Conservation (phyloP, 2,329 filamentous ascomycete genomes). For the Venturia aucupariae region DNA sequence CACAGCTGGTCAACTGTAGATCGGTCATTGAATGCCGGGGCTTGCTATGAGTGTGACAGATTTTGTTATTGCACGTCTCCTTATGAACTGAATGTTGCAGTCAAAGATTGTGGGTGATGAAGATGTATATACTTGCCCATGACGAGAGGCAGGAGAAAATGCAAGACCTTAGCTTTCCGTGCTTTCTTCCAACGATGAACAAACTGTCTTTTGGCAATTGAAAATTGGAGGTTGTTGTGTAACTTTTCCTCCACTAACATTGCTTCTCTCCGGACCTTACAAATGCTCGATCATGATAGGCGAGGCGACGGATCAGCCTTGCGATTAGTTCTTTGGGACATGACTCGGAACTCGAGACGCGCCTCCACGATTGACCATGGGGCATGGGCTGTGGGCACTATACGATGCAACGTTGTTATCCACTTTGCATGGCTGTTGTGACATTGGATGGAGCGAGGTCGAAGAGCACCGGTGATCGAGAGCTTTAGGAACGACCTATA, state of each 20-base stretch:
- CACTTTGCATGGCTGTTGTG: background rate
- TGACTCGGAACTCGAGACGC: background rate
- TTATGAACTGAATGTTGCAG: background rate
- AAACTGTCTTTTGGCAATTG: background rate
- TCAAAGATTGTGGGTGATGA: background rate
- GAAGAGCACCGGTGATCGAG: background rate
- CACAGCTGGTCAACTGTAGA: constrained; percentile 65
- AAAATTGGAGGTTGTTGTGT: no score
- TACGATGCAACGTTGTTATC: background rate
- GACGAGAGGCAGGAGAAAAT: background rate
- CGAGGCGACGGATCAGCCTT: background rate
- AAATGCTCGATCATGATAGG: background rate
- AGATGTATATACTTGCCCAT: background rate
- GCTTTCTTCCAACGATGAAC: no score
- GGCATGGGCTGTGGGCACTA: no score
- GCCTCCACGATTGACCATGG: background rate
- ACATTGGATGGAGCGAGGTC: background rate
- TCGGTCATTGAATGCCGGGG: background rate
- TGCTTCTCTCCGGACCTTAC: background rate
- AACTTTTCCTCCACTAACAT: no score
- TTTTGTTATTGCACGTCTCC: background rate
- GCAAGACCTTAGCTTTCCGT: background rate
- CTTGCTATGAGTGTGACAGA: background rate
- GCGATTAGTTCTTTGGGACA: background rate
- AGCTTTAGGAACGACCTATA: background rate